Evolutionary conservation across 2,329 filamentous ascomycete species (phyloP).

Genomic region (Aspergillus pseudoviridinutans): DNA sequence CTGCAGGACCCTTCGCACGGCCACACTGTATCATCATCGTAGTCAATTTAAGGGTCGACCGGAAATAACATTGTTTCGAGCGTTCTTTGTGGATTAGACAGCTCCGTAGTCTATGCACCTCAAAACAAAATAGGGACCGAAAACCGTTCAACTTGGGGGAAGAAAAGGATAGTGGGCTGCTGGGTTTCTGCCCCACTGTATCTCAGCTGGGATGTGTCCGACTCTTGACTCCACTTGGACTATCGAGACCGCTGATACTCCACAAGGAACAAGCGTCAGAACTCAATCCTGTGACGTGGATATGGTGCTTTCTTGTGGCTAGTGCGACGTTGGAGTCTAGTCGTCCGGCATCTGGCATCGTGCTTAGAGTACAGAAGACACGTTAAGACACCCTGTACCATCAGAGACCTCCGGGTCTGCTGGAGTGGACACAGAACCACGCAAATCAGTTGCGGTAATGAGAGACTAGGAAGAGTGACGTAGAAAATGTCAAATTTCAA

Average conservation of each 20-base stretch:
- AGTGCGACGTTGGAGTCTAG: not conserved
- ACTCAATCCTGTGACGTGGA: not conserved
- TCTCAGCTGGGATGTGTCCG: not conserved
- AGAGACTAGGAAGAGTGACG: not conserved
- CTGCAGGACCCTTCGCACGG: not conserved
- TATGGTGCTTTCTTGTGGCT: not conserved
- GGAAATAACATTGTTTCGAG: not conserved
- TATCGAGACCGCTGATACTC: not conserved
- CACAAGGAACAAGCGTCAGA: not conserved
- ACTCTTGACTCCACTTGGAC: not conserved
- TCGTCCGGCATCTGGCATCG: too few relatives aligned
- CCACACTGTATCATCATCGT: not conserved
- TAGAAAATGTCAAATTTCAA: not conserved
- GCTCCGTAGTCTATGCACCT: not conserved
- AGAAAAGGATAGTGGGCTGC: not conserved
- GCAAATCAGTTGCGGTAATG: not conserved
- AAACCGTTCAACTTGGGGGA: not conserved
- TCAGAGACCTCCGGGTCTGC: too few relatives aligned
- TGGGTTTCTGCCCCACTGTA: not conserved
- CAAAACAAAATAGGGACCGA: not conserved
- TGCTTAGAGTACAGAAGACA: not conserved
- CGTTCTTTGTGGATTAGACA: not conserved
- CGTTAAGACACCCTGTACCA: too few relatives aligned
- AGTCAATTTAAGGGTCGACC: too few relatives aligned
- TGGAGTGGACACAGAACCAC: not conserved